These are phyloP conservation scores for Apiospora aurea DNA, from an alignment of 2,329 filamentous ascomycete genomes.

Conservation along the genomic window DNA sequence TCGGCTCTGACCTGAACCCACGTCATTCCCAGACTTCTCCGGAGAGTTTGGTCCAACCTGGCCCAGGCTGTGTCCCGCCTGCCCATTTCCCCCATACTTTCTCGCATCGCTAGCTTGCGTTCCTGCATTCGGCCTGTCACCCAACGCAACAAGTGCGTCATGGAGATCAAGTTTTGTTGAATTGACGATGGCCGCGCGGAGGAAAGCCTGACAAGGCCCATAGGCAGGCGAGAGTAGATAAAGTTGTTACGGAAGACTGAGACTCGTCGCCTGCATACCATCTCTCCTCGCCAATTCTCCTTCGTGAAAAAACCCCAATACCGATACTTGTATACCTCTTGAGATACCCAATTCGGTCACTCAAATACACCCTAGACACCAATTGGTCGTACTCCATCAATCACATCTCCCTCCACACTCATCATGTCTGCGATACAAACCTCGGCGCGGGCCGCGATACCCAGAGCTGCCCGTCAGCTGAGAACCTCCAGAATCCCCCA, in stretches of 20 bases:
- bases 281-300: neutral
- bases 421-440: constrained; percentile 17
- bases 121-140: constrained; percentile 14
- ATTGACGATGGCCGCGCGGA: constrained; percentile 7
- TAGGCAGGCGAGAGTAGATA: neutral
- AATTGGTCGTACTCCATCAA: neutral
- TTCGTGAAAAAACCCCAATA: neutral
- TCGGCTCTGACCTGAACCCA: neutral
- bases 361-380: neutral
- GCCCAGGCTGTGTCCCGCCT: neutral
- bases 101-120: constrained; percentile 7
- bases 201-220: neutral
- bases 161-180: constrained; percentile 10
- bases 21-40: neutral
- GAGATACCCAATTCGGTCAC: neutral
- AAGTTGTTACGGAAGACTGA: neutral
- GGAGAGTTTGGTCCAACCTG: constrained; percentile 13
- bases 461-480: constrained; percentile 15
- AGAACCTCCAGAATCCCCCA: constrained; percentile 2
- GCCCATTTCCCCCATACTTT: constrained; percentile 12
- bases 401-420: neutral
- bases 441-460: constrained; percentile 12
- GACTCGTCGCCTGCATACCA: no score
- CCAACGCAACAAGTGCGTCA: constrained; percentile 17
- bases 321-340: neutral